phyloP scores from a whole-genome alignment of 1,284 basidiomycete genomes.

The Ceratobasidium sp. region DNA sequence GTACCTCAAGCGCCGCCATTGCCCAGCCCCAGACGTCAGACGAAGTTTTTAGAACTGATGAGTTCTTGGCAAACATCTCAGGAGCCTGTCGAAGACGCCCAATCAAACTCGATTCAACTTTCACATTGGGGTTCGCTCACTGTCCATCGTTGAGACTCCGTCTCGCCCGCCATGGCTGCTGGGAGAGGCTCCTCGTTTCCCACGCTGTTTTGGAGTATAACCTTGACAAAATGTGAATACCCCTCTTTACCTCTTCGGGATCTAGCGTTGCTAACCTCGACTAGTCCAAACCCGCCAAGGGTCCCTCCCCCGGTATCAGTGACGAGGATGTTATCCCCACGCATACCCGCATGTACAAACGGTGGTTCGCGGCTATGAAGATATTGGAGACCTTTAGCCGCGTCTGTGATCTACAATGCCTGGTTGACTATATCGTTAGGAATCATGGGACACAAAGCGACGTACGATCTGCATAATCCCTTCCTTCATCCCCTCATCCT shows the following conservation, averaged over 20 bases:
- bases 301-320: constrained; percentile 26
- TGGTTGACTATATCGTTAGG: neutral
- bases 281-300: constrained; percentile 35
- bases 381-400: constrained; percentile 40
- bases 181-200: constrained; percentile 4
- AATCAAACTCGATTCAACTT: neutral
- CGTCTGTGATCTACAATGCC: constrained; percentile 28
- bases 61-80: constrained; percentile 25
- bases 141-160: constrained; percentile 38
- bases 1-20: constrained; percentile 38
- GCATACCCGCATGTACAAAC: constrained; percentile 39
- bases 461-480: constrained; percentile 37
- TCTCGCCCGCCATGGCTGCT: constrained; percentile 37
- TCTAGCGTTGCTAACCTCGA: neutral
- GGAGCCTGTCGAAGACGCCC: neutral
- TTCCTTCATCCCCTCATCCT: constrained; percentile 22
- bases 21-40: constrained; percentile 44
- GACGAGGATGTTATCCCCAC: constrained; percentile 37
- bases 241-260: neutral
- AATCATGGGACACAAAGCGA: neutral
- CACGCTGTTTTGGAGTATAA: constrained; percentile 7
- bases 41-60: neutral
- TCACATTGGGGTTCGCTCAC: neutral
- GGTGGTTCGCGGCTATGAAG: constrained; percentile 29
- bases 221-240: neutral